Conservation (phyloP, 192 early-diverging fungal species). For the Backusella liffmaniae region DNA sequence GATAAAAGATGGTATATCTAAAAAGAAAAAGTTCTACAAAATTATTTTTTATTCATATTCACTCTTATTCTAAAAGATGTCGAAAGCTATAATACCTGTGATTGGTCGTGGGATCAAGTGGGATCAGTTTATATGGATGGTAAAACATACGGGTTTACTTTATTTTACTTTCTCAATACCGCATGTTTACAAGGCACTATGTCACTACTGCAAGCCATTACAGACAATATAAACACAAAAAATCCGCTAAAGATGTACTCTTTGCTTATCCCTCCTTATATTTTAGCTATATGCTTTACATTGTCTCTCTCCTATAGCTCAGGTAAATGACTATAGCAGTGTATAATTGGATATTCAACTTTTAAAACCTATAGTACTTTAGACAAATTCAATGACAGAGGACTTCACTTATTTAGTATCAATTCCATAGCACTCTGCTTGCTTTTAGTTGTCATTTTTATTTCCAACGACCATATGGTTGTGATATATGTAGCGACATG, state of each 20-base stretch:
- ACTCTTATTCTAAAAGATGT: constrained; percentile 5
- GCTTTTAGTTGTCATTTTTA: constrained; percentile 15
- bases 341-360: neutral
- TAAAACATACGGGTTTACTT: constrained; percentile 14
- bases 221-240: neutral
- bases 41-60: neutral
- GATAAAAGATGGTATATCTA: constrained; percentile 14
- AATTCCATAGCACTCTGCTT: constrained; percentile 4
- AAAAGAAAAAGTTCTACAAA: neutral
- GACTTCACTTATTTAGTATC: constrained; percentile 8
- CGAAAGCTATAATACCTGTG: neutral
- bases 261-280: constrained; percentile 42
- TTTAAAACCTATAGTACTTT: neutral
- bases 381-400: constrained; percentile 9
- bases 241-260: constrained; percentile 7
- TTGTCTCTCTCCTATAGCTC: constrained; percentile 1
- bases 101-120: constrained; percentile 26
- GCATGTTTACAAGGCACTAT: constrained; percentile 12
- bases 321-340: neutral
- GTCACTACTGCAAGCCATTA: neutral
- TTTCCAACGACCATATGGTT: neutral
- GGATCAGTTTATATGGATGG: constrained; percentile 17
- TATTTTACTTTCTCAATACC: constrained; percentile 10
- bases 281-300: neutral
- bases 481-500: constrained; percentile 2